Conservation (phyloP, 345 rosid species). For the Firmiana major region DNA sequence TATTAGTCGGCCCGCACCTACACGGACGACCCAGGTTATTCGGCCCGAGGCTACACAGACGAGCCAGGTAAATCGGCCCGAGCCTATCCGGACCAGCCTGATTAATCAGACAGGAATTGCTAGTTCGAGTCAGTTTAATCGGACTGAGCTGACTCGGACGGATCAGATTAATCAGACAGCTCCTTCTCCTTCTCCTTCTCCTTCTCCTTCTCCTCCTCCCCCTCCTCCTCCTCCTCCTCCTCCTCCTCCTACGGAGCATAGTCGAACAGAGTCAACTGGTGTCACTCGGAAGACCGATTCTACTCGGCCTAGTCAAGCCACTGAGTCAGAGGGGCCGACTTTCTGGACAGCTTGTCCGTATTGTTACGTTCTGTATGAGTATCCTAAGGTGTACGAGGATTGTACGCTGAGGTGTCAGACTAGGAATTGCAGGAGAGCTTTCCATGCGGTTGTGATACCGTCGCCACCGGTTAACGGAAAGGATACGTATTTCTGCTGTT, state of each 20-base stretch:
- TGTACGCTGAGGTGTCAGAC: constrained; percentile 68
- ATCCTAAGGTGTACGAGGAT: constrained; percentile 68
- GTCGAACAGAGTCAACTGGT: constrained; percentile 21
- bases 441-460: constrained; percentile 60
- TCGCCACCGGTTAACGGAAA: constrained; percentile 64
- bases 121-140: constrained; percentile 1
- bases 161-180: constrained; percentile 10
- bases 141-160: constrained; percentile 1
- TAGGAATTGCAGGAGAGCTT: constrained; percentile 63
- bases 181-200: constrained; percentile 8
- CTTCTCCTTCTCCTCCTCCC: not conserved
- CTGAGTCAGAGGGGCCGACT: constrained; percentile 33
- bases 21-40: not conserved
- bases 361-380: constrained; percentile 76
- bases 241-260: not conserved
- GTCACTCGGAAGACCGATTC: constrained; percentile 17
- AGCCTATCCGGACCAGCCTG: not conserved
- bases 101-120: not conserved
- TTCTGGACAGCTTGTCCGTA: constrained; percentile 98
- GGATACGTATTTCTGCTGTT: constrained; percentile 59
- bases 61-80: not conserved
- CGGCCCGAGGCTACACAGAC: not conserved
- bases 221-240: constrained; percentile 9
- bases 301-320: constrained; percentile 19
- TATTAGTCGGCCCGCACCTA: not conserved